A percentile compares a stretch with the other conserved stretches of the same genome.
phyloP scores from a whole-genome alignment of 768 basidiomycete genomes.

The Termitomyces sp. region DNA sequence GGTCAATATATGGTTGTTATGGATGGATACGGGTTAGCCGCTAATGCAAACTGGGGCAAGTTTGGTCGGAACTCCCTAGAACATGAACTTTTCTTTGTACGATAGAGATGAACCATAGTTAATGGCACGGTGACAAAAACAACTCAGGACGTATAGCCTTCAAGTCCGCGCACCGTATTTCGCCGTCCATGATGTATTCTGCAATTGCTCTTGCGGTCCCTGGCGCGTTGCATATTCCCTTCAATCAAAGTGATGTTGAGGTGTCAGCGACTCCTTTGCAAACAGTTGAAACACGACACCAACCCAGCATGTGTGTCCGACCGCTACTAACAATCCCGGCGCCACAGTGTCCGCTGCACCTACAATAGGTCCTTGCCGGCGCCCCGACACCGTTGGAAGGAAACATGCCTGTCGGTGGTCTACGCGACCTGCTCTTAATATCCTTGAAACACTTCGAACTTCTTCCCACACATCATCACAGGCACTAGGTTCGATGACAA shows the following conservation, averaged over 20 bases:
- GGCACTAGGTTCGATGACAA: conserved; percentile 48
- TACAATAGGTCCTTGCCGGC: conserved; percentile 64
- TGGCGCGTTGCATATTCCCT: conserved; percentile 82
- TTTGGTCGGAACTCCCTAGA: background rate
- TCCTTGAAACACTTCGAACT: conserved; percentile 56
- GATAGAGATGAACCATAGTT: no score
- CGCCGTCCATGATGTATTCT: conserved; percentile 68
- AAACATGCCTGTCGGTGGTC: conserved; percentile 67
- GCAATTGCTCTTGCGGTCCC: conserved; percentile 73
- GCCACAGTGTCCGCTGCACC: conserved; percentile 53
- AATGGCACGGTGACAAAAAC: conserved; percentile 29
- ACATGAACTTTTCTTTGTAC: background rate
- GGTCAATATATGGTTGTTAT: no score
- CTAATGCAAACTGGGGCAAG: no score
- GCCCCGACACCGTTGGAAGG: conserved; percentile 52
- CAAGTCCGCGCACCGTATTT: conserved; percentile 51
- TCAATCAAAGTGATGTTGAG: conserved; percentile 1
- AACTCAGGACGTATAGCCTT: conserved; percentile 37
- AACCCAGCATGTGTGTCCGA: conserved; percentile 81
- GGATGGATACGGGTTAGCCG: background rate
- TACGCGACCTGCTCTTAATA: conserved; percentile 48
- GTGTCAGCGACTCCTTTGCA: background rate
- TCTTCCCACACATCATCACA: conserved; percentile 52
- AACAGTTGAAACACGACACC: conserved; percentile 17
- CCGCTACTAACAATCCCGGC: conserved; percentile 64